A percentile compares a stretch with the other conserved stretches of the same genome.
Conservation (phyloP, 805 yeast genomes). For the Myxozyma udenii region DNA sequence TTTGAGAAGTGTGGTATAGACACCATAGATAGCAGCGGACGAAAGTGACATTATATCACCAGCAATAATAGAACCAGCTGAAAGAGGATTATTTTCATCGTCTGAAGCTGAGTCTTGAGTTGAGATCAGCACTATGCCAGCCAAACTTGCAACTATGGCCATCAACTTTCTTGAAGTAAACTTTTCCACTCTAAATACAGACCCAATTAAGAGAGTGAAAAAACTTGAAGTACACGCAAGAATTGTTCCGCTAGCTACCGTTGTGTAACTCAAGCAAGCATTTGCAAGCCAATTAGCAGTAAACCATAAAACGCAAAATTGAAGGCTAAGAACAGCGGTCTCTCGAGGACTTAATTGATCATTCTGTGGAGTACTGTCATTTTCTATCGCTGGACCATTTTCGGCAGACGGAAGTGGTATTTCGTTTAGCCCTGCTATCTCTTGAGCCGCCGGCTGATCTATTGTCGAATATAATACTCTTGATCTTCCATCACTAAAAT, state of each 20-base stretch:
- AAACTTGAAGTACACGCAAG: constrained; percentile 88
- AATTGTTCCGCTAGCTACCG: constrained; percentile 92
- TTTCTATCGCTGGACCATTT: not conserved
- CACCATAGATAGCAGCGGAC: constrained; percentile 88
- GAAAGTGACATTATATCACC: constrained; percentile 79
- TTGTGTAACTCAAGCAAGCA: constrained; percentile 80
- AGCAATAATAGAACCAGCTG: constrained; percentile 40
- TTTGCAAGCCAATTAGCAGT: constrained; percentile 84
- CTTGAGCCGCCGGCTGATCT: not conserved
- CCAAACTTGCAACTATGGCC: constrained; percentile 67
- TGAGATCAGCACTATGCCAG: constrained; percentile 80
- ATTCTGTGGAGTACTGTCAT: too few relatives aligned
- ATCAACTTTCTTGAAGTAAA: constrained; percentile 61
- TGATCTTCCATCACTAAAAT: too few relatives aligned
- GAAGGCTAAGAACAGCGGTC: constrained; percentile 69
- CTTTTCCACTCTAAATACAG: constrained; percentile 63
- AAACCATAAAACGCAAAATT: constrained; percentile 88
- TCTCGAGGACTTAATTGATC: too few relatives aligned
- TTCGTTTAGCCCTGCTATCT: constrained; percentile 1
- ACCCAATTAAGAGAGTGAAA: constrained; percentile 83
- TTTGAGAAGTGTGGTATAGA: constrained; percentile 83
- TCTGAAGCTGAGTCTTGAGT: constrained; percentile 52
- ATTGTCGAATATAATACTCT: not conserved
- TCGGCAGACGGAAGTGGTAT: not conserved
- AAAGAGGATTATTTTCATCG: constrained; percentile 23